These are phyloP conservation scores for Gnomoniopsis sp. DNA, from an alignment of 2,329 filamentous ascomycete genomes.

Conservation along the genomic window DNA sequence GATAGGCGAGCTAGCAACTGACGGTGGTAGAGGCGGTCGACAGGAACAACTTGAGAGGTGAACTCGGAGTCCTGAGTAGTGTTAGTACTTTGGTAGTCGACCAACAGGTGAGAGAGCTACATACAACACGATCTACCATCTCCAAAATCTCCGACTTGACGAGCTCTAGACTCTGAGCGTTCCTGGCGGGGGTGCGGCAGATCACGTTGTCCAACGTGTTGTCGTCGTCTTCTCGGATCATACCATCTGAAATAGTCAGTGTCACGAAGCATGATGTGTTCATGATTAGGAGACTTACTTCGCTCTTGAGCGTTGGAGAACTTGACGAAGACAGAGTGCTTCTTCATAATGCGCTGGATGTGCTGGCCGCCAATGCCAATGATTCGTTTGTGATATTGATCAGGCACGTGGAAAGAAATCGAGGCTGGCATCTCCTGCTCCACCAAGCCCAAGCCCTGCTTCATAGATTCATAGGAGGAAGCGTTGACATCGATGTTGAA, in stretches of 20 bases:
- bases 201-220: conserved; percentile 99
- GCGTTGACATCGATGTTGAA: conserved; percentile 99
- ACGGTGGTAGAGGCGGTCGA: conserved; percentile 92
- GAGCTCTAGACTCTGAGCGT: conserved; percentile 92
- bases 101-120: conserved; percentile 29
- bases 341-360: conserved; percentile 99
- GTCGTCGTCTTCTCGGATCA: conserved; percentile 94
- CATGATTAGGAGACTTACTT: conserved; percentile 41
- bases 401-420: conserved; percentile 97
- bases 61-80: conserved; percentile 80
- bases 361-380: conserved; percentile 98
- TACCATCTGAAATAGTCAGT: conserved; percentile 50
- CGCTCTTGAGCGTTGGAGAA: conserved; percentile 99
- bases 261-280: not conserved
- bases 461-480: conserved; percentile 88
- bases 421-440: conserved; percentile 99
- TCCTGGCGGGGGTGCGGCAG: conserved; percentile 92
- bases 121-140: conserved; percentile 92
- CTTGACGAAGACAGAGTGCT: conserved; percentile 99
- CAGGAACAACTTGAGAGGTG: conserved; percentile 87
- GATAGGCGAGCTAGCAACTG: conserved; percentile 84
- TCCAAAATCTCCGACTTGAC: conserved; percentile 99
- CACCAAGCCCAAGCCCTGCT: conserved; percentile 85
- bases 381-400: conserved; percentile 99
- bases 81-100: conserved; percentile 11